Evolutionary conservation across 164 flowering plant genomes (phyloP), one percentile per base, ranked within the genome.

Genomic region (Piper betle): DNA sequence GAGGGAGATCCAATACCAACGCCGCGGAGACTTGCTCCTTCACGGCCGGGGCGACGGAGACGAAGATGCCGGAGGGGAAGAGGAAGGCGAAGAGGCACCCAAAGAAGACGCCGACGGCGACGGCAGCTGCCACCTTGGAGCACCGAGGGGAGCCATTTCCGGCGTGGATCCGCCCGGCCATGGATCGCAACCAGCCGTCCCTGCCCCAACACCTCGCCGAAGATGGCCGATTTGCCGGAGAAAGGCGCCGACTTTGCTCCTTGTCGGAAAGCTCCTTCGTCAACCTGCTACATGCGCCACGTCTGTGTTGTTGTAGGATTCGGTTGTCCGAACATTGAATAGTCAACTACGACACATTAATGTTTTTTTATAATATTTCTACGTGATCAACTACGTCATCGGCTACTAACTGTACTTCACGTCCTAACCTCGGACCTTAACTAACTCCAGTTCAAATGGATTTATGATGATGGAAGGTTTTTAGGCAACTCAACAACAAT

Each of bases 51-150:
- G 68, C 69, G 72, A 60, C 63, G 37, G 81, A 52, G 64, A 46
- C 61, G 72, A 89, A 79, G 66, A 92, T 69, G 3, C 98, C 96
- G 53, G 77, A 63, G 12, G 98, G 96, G 39, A 59, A 87, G 7
- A 77, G 59, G 62, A 86, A 80, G 9, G 96, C 98, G 57, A 79
- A 82, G 67, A 83, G 65, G 75, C 86, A 83, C 9, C 98, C 98
- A 11, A 84, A 56, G 6, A 82, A 64, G 58, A 92, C 68, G 13
- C 98, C 98, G 55, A 84, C 74, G 6, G 68, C 73, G 46, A 92
- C 66, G n/a, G 96, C 93, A 2, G 66, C 64, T 3, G 71, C 76
- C 53, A 89, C 77, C 66, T 80, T 73, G 48, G 90, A 81, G 61
- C 78, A 74, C 11, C 85, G 82, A 18, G 15, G 50, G 50, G 50